These are phyloP conservation scores for Wickerhamiella domercqiae DNA, from an alignment of 805 yeast species.

Conservation along the genomic window DNA sequence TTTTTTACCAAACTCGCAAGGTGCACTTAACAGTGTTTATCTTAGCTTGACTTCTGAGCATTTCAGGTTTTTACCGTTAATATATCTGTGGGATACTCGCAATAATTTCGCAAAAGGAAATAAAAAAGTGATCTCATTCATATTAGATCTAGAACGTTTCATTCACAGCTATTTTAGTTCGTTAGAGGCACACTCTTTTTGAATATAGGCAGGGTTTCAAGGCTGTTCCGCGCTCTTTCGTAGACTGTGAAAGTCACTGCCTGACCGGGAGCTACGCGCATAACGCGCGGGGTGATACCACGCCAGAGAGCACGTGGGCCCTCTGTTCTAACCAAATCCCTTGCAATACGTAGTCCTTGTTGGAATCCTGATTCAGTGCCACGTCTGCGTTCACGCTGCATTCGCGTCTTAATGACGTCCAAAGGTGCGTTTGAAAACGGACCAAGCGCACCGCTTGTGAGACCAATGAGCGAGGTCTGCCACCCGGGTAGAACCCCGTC, in stretches of 20 bases:
- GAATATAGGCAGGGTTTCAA: constrained; percentile 25
- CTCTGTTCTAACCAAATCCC: constrained; percentile 70
- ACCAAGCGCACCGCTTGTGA: constrained; percentile 91
- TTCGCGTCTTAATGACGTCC: constrained; percentile 91
- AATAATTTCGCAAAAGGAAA: too few species aligned
- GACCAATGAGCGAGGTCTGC: constrained; percentile 87
- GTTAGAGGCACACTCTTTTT: constrained; percentile 3
- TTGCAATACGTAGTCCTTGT: constrained; percentile 68
- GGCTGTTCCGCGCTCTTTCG: constrained; percentile 62
- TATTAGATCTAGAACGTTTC: too few species aligned
- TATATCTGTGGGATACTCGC: too few species aligned
- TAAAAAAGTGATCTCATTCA: too few species aligned
- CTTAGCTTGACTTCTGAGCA: too few species aligned
- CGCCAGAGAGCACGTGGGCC: constrained; percentile 81
- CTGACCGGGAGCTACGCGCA: constrained; percentile 99
- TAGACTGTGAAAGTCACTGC: constrained; percentile 97
- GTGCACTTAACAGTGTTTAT: too few species aligned
- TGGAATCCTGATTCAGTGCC: constrained; percentile 51
- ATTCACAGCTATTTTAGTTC: neutral
- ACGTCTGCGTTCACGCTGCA: constrained; percentile 72
- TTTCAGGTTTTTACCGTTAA: too few species aligned
- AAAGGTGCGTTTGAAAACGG: constrained; percentile 96
- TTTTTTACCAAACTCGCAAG: too few species aligned
- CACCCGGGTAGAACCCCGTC: constrained; percentile 67
- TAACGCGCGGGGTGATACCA: constrained; percentile 96